These are phyloP conservation scores for Salix brachista DNA, from an alignment of 345 rosid genomes.

Conservation along the genomic window DNA sequence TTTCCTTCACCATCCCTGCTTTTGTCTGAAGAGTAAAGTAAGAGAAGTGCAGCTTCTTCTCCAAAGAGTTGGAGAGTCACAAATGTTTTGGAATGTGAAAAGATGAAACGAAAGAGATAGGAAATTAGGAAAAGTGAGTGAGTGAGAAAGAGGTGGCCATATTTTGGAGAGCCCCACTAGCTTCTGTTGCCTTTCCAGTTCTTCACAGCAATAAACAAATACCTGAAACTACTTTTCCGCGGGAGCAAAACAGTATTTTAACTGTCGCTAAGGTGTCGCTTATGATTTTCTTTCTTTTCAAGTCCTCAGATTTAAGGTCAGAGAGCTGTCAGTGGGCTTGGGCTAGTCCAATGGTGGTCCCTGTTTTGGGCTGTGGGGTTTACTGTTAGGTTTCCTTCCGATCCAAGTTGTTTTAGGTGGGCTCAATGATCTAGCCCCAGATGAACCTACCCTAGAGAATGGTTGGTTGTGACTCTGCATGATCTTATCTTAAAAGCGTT, in stretches of 20 bases:
- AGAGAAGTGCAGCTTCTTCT: neutral
- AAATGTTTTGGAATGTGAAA: neutral
- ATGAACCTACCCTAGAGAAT: neutral
- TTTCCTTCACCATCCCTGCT: constrained; percentile 56
- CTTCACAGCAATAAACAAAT: constrained; percentile 42
- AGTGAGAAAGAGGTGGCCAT: neutral
- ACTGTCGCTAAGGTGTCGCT: constrained; percentile 34
- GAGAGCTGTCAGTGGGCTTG: constrained; percentile 10
- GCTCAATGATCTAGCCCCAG: neutral
- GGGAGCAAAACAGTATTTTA: constrained; percentile 47
- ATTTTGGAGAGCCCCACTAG: constrained; percentile 30
- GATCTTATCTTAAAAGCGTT: neutral
- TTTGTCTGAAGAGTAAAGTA: neutral
- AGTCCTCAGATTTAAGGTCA: neutral
- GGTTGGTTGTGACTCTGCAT: no score
- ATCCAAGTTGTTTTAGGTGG: neutral
- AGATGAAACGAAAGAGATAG: constrained; percentile 5
- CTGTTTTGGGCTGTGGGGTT: neutral
- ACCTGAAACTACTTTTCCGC: constrained; percentile 37
- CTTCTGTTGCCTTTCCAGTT: constrained; percentile 58
- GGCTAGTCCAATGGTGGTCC: neutral
- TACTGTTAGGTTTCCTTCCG: neutral
- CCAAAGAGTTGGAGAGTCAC: constrained; percentile 5
- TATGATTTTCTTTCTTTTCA: constrained; percentile 17
- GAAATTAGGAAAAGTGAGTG: constrained; percentile 2